Evolutionary conservation across 2,329 filamentous ascomycete genomes (phyloP).

Genomic region (Cephalotrichum gorgonifer): DNA sequence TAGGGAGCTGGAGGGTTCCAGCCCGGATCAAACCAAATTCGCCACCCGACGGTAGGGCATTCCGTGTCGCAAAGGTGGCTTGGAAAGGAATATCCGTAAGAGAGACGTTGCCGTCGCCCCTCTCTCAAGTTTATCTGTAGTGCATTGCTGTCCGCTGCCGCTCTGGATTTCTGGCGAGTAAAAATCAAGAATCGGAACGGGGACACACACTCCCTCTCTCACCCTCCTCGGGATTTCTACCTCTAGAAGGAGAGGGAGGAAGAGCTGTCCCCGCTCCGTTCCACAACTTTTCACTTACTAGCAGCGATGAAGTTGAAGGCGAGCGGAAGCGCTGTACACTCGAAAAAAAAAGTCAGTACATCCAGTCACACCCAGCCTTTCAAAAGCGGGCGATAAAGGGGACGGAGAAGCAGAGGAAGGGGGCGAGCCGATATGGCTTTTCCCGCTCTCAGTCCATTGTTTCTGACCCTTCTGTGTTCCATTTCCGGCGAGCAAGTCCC

Average conservation of each 20-base stretch:
- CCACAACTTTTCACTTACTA: slow-evolving; percentile 56
- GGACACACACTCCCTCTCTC: too few relatives aligned
- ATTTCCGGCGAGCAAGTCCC: slow-evolving; percentile 65
- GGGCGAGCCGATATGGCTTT: too few relatives aligned
- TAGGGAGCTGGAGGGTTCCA: background rate
- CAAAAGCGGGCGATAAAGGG: background rate
- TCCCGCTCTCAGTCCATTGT: too few relatives aligned
- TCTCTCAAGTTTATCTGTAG: background rate
- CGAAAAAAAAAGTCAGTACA: too few relatives aligned
- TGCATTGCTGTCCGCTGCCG: slow-evolving; percentile 1
- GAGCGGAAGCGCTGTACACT: slow-evolving; percentile 64
- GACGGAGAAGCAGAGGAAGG: background rate
- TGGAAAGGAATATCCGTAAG: too few relatives aligned
- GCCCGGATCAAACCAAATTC: background rate
- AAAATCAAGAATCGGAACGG: background rate
- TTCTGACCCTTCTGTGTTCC: slow-evolving; percentile 73
- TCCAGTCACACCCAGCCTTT: too few relatives aligned
- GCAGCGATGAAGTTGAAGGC: slow-evolving; percentile 86
- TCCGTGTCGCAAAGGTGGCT: too few relatives aligned
- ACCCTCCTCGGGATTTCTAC: background rate
- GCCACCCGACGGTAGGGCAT: background rate
- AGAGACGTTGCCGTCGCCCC: background rate
- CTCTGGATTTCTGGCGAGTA: background rate
- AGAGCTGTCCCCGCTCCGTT: background rate
- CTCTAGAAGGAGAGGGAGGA: background rate